Percentiles rank a stretch among this genome's conserved stretches.
Conservation (phyloP, 805 yeast species). For the Pichia rugopelliculosa region DNA sequence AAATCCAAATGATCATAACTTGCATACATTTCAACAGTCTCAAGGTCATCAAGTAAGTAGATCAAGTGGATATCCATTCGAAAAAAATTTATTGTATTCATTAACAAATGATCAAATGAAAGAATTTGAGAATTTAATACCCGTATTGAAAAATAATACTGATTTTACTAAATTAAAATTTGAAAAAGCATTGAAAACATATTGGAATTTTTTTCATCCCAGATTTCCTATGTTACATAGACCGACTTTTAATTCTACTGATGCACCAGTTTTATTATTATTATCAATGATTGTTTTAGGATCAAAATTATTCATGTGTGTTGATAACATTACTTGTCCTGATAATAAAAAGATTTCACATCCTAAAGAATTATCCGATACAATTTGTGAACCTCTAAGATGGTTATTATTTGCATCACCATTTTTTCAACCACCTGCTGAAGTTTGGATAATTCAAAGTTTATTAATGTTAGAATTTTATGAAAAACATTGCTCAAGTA, state of each 20-base stretch:
- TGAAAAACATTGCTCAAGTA: conserved; percentile 64
- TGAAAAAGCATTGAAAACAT: conserved; percentile 29
- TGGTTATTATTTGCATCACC: conserved; percentile 63
- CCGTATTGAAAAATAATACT: conserved; percentile 19
- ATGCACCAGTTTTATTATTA: conserved; percentile 42
- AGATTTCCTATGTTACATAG: conserved; percentile 52
- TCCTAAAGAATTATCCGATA: conserved; percentile 35
- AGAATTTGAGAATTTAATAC: conserved; percentile 22
- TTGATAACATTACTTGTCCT: conserved; percentile 21
- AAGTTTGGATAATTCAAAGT: conserved; percentile 70
- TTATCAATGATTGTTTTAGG: conserved; percentile 54
- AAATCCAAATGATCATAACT: not conserved
- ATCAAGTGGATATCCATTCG: not conserved
- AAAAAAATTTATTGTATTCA: conserved; percentile 8
- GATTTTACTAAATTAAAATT: conserved; percentile 26
- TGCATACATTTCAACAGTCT: conserved; percentile 12
- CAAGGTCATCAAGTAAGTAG: conserved; percentile 12
- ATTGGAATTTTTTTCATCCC: conserved; percentile 56
- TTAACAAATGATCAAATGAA: conserved; percentile 16
- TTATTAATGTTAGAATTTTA: conserved; percentile 67
- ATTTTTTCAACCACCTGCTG: conserved; percentile 71
- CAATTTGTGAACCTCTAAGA: conserved; percentile 52
- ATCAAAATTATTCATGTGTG: conserved; percentile 30
- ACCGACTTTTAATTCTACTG: conserved; percentile 47
- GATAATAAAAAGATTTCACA: conserved; percentile 15